Conservation (phyloP, 257 asterid species). For the Gynochthodes officinalis region DNA sequence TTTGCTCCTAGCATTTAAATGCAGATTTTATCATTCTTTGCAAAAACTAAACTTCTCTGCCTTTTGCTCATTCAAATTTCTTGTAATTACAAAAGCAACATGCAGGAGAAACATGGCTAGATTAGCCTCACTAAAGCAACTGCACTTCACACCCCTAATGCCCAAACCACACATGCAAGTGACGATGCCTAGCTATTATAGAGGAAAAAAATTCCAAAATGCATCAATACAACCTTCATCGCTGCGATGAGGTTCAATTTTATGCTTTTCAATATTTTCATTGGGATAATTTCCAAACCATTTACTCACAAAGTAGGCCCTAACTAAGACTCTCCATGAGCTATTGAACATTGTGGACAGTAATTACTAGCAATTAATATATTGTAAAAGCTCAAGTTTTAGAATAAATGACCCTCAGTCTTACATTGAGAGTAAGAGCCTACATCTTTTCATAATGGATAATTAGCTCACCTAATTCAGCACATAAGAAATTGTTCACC, state of each 20-base stretch:
- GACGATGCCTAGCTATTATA: neutral
- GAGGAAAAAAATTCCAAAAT: neutral
- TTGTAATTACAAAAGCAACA: neutral
- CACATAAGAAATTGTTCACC: neutral
- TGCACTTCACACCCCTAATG: neutral
- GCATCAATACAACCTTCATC: neutral
- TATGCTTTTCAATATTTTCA: neutral
- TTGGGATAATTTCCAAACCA: neutral
- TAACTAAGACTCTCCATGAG: conserved; percentile 8
- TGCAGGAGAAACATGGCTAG: neutral
- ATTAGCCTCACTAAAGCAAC: neutral
- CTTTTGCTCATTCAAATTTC: neutral
- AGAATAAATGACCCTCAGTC: neutral
- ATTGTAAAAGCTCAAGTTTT: neutral
- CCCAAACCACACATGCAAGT: neutral
- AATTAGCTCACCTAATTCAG: too few species aligned
- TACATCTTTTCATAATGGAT: neutral
- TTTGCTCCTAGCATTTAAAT: neutral
- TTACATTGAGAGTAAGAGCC: neutral
- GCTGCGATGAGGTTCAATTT: neutral
- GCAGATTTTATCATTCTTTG: neutral
- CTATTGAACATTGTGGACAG: neutral
- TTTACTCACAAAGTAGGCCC: neutral
- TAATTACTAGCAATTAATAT: neutral
- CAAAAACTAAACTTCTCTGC: neutral